Conservation (phyloP, 2,329 filamentous ascomycete genomes). For the Phaeoacremonium minimum region DNA sequence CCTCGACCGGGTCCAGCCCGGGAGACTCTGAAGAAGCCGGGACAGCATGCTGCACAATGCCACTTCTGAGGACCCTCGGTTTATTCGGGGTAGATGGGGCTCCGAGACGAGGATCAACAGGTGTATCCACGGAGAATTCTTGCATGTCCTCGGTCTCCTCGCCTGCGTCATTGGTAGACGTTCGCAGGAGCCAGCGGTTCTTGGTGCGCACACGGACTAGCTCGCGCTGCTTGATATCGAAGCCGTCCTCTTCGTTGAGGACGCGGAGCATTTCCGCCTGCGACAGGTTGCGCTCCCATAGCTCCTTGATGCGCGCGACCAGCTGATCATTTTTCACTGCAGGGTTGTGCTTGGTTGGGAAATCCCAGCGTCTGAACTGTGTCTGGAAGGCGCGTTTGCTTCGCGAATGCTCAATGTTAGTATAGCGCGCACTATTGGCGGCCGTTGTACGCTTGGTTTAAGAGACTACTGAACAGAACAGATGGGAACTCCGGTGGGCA, state of each 20-base stretch:
- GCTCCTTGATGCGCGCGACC: conserved; percentile 65
- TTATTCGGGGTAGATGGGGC: conserved; percentile 6
- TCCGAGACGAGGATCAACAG: background rate
- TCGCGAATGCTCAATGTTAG: conserved; percentile 8
- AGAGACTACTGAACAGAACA: background rate
- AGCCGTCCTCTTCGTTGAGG: conserved; percentile 66
- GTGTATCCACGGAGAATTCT: conserved; percentile 4
- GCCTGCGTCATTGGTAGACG: conserved; percentile 52
- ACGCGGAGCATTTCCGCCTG: conserved; percentile 71
- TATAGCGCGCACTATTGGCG: background rate
- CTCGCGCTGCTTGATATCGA: conserved; percentile 66
- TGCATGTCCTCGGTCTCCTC: conserved; percentile 19
- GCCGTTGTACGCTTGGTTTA: background rate
- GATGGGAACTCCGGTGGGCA: conserved; percentile 2
- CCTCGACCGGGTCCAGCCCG: conserved; percentile 1
- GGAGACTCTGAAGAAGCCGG: background rate
- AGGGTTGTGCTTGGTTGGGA: conserved; percentile 69
- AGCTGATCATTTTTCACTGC: conserved; percentile 66
- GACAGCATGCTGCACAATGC: background rate
- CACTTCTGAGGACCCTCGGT: background rate
- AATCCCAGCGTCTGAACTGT: conserved; percentile 75
- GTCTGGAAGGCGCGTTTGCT: conserved; percentile 74
- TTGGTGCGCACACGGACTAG: conserved; percentile 65
- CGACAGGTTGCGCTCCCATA: conserved; percentile 71
- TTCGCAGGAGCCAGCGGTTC: conserved; percentile 64